phyloP scores from a whole-genome alignment of 306 rosid genomes.

The Gleditsia sinensis region DNA sequence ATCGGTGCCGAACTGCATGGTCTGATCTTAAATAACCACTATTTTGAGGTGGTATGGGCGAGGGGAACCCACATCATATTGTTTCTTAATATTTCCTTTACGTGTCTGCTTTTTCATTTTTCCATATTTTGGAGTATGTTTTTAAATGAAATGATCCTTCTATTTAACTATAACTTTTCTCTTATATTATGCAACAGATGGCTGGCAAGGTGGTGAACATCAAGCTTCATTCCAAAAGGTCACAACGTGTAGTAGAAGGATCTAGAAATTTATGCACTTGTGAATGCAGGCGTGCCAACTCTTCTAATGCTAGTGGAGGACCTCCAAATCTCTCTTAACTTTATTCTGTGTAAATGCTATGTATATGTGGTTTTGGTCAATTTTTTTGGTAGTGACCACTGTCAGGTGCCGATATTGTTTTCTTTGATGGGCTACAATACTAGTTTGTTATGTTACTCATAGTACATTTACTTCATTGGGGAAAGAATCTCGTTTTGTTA shows the following conservation, averaged over 20 bases:
- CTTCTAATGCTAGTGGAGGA: constrained; percentile 34
- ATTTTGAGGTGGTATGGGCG: constrained; percentile 9
- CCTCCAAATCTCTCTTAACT: constrained; percentile 24
- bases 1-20: neutral
- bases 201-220: constrained; percentile 90
- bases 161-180: neutral
- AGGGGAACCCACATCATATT: neutral
- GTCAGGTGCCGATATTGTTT: neutral
- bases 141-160: neutral
- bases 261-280: constrained; percentile 81
- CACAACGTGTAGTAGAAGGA: constrained; percentile 87
- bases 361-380: constrained; percentile 10
- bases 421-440: constrained; percentile 8
- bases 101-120: neutral
- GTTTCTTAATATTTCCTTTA: constrained; percentile 17
- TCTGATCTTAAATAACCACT: neutral
- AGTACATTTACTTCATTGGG: neutral
- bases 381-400: constrained; percentile 10
- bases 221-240: constrained; percentile 77
- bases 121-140: neutral
- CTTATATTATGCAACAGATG: constrained; percentile 50
- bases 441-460: constrained; percentile 23
- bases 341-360: constrained; percentile 26
- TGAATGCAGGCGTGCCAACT: constrained; percentile 67
- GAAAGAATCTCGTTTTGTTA: neutral